Evolutionary conservation across 305 asterid species (phyloP), one percentile per base, ranked within the genome.

Genomic region (Plantago lanceolata): DNA sequence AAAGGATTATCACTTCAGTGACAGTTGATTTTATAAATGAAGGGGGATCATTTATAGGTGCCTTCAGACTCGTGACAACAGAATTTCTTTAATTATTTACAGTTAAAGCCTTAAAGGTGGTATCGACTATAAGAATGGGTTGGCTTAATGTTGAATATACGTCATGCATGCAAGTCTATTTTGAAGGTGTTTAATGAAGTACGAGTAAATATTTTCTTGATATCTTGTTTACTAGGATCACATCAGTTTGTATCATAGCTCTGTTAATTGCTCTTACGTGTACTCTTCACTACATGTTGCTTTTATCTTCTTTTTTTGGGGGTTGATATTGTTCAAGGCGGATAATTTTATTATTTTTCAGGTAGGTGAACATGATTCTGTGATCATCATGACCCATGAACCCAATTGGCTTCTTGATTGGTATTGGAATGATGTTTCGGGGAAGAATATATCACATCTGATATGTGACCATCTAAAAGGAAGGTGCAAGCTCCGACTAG

Each of bases 321-420:
- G 49, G 35, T 57, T 29, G 50, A 52, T 63, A 6, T 61, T 52
- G 48, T 63, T 48, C 24, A 12, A 48, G 24, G 9, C 19, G 19
- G 43, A 66, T 48, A 11, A 57, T 19, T 43, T 55, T 56, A 33
- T 11, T 37, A 19, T 18, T 47, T 71, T 76, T 67, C 89, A 94
- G 99, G 94, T 94, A 33, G 81, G 89, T 24, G 84, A 86, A 19
- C 24, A 76, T 40, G 99, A 94, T 73, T 86, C 93, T 11, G 99
- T 94, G 78, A 90, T 94, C 74, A 94, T 94, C 66, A 86, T 90
- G 97, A 94, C 99, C 29, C 99, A 94, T 48, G 99, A 94, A 61
- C 99, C 97, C 57, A 89, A 77, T 55, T 94, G 99, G 99, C 89
- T 94, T 67, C 94, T 86, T 59, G 97, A 94, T 82, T 90, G 91